Base-by-base conservation (phyloP, 176 grass and related monocot species). In the Eragrostis curvula region DNA sequence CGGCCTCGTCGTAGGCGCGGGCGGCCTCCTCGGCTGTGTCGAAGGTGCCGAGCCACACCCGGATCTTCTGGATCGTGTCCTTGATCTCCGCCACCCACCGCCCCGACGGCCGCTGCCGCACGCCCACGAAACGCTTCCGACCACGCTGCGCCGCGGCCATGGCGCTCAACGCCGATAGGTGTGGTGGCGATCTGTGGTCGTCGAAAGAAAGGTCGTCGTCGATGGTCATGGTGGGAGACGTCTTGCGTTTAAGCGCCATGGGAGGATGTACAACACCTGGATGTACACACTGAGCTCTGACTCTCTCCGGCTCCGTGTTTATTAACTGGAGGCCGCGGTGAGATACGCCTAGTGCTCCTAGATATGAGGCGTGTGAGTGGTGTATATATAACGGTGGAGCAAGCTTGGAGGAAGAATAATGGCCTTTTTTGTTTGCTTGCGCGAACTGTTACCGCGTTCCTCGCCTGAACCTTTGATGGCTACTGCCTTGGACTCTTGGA, bases 21-120 rank as follows among this genome's bases (percentile, higher is more conserved):
- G 94, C 94, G 17, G 94, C 94, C 56, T 87, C 82, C 50, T 86
- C 94, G 39, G 94, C 91, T 44, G 94, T 97, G 65, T 91, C 79
- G 74, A 94, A 97, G 45, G 94, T 97, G 85, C 94, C 91, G 10
- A 97, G 91, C 94, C 94, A 97, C 82, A 94, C 84, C 51, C 88
- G 64, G 66, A 97, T 97, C 73, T 93, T 93, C 61, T 93, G 91
- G 8, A 89, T 97, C 42, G 90, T 96, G 71, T 93, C 94, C 86
- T 93, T 97, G 73, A 97, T 97, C 85, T 97, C 91, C 17, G 91
- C 91, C 47, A 97, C 91, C 94, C 94, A 97, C 76, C 91, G 63
- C 8, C 88, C 91, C 0, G 91, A 93, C 0, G 91, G 91, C 46
- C 86, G 79, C 66, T 97, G 88, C 75, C 94, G 70, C 7, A 97